Evolutionary conservation across 805 yeast genomes (phyloP), one percentile per base, ranked within the genome.

Genomic region (Wickerhamiella vanderwaltii): DNA sequence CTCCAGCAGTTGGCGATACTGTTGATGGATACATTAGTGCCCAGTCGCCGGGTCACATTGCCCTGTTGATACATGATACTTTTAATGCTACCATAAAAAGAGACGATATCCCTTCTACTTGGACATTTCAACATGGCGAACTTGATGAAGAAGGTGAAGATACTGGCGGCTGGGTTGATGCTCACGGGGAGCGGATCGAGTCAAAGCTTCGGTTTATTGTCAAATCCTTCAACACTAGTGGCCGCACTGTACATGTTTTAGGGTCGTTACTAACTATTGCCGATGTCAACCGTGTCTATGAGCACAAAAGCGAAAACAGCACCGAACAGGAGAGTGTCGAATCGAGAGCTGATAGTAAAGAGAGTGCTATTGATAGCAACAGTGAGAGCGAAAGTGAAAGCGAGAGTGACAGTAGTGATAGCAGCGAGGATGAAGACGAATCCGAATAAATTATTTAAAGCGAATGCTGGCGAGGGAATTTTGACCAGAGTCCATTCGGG

Each of bases 21-120:
- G 63, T 91, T 15, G 93, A 87, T 59, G 98, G 98, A 9, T 72
- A 77, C 67, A 71, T 80, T 42, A 85, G 84, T 64, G 77, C 88
- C 73, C 96, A 88, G 65, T 79, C 95, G 2, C 94, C 94, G 13
- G 79, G 95, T 6, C 98, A 91, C 58, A 80, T 91, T 53, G 97
- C 96, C 46, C 67, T 91, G 46, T 69, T 91, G 49, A 69, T 91
- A 38, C 87, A 84, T 58, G 97, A 91, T 62, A 84, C 94, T 1
- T 91, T 91, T 66, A 91, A 91, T 62, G 96, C 96, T 17, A 77
- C 88, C 35, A 84, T 91, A 48, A 84, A 82, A 61, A 77, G 82
- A 57, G 77, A 71, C 56, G 77, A 75, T 52, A 86, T 91, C 46
- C 98, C 98, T n/a, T 63, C 66, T 31, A 71, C 67, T 35, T 91